phyloP scores from a whole-genome alignment of 129 eudicot genomes.

The Deinandra increscens region DNA sequence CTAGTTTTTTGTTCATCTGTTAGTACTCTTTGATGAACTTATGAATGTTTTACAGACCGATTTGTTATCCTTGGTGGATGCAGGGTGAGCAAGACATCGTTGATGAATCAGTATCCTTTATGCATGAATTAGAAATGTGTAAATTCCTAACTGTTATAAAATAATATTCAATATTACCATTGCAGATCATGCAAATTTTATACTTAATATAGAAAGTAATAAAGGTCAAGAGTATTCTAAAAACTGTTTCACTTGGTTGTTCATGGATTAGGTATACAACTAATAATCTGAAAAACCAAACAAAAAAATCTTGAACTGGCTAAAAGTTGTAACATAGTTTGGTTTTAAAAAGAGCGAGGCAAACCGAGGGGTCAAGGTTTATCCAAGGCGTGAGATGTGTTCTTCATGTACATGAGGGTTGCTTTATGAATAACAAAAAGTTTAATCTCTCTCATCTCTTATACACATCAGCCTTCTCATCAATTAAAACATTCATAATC shows the following conservation, averaged over 20 bases:
- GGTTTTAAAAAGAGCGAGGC: too few relatives aligned
- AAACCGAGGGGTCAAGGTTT: too few relatives aligned
- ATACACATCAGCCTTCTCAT: too few relatives aligned
- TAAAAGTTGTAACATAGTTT: too few relatives aligned
- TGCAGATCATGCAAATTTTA: background rate
- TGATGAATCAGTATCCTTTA: constrained; percentile 98
- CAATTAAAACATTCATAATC: too few relatives aligned
- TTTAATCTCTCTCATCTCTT: too few relatives aligned
- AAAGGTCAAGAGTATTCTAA: background rate
- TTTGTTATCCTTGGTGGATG: constrained; percentile 32
- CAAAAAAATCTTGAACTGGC: background rate
- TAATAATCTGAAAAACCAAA: background rate
- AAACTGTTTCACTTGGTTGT: too few relatives aligned
- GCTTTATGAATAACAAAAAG: too few relatives aligned
- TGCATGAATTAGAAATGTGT: background rate
- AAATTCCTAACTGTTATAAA: background rate
- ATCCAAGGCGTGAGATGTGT: too few relatives aligned
- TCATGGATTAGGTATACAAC: background rate
- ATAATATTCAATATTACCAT: background rate
- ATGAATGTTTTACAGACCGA: too few relatives aligned
- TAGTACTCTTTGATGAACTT: background rate
- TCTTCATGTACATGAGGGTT: too few relatives aligned
- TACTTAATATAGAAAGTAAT: background rate
- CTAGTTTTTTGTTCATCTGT: background rate
- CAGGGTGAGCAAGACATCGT: constrained; percentile 98